Base-by-base conservation (phyloP, 768 basidiomycete genomes). In the Lactarius hatsudake region DNA sequence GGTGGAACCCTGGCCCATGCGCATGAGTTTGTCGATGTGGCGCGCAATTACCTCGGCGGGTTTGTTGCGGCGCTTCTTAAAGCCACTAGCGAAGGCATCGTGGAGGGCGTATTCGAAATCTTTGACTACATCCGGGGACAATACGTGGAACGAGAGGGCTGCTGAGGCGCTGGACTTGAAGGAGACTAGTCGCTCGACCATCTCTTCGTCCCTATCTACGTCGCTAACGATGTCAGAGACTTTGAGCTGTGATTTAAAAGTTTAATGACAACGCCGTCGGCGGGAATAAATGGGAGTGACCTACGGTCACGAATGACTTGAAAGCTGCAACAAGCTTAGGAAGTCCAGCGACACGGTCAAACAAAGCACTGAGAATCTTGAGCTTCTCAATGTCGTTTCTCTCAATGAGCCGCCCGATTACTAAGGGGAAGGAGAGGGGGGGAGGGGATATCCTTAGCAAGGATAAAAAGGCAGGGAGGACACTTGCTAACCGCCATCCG, bases 1-100 rank as follows among this genome's bases (percentile, higher is more conserved):
- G 62, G 82, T 78, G 12, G 83, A 81, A 40, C 88, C 87, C 75
- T 96, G 94, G 0, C 96, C 96, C 65, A 85, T 86, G 55, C 95
- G 85, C 90, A 98, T 90, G 26, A 89, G 85, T 58, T 82, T 83
- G 76, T 98, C 96, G 58, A 98, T 81, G 75, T 94, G 86, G 74
- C 91, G 94, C 18, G 97, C 97, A 62, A 96, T 89, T 86, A 94
- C 88, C 77, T 96, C 94, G 0, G 95, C 94, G 8, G 94, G 93
- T 73, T 92, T 94, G 73, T 86, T 88, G 34, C 87, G 83, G 53
- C 89, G 85, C 2, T 84, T 81, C 74, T 87, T 88, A 80, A 95
- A 94, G 28, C 89, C 92, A 34, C 72, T 78, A 3, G 82, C 76
- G 76, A 96, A 95, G 0, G 89, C 89, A 63, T 92, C 89, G 1